Conservation (phyloP, 2,329 filamentous ascomycete species). For the Penicillium occitanis region DNA sequence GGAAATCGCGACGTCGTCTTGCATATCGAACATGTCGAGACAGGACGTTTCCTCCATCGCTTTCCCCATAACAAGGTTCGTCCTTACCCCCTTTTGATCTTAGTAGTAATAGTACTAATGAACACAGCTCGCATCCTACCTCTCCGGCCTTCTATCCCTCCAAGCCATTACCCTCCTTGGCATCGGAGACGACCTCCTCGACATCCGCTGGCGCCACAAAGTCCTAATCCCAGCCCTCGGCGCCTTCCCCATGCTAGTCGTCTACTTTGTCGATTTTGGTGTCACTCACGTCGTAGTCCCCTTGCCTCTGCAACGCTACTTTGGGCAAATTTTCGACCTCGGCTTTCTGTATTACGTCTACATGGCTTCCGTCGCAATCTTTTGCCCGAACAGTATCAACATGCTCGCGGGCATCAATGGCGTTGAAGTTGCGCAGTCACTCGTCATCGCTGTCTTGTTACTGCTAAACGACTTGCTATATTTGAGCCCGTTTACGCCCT, state of each 20-base stretch:
- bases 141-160: slow-evolving; percentile 89
- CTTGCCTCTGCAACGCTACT: slow-evolving; percentile 75
- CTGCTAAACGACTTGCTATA: slow-evolving; percentile 86
- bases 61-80: slow-evolving; percentile 91
- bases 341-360: slow-evolving; percentile 87
- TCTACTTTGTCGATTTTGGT: slow-evolving; percentile 98
- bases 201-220: slow-evolving; percentile 98
- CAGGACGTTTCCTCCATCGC: slow-evolving; percentile 79
- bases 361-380: slow-evolving; percentile 95
- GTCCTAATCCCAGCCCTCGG: slow-evolving; percentile 96
- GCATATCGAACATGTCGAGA: slow-evolving; percentile 70
- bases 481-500: slow-evolving; percentile 69
- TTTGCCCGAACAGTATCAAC: slow-evolving; percentile 98
- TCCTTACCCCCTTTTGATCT: not conserved
- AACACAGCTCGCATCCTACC: slow-evolving; percentile 80
- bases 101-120: not conserved
- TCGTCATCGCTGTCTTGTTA: slow-evolving; percentile 83
- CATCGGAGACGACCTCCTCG: slow-evolving; percentile 92
- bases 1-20: slow-evolving; percentile 86
- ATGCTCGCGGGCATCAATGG: slow-evolving; percentile 99
- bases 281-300: slow-evolving; percentile 95
- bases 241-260: slow-evolving; percentile 86
- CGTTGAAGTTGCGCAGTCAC: slow-evolving; percentile 90
- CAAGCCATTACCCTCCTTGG: slow-evolving; percentile 89
- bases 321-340: slow-evolving; percentile 82